A percentile compares a stretch with the other conserved stretches of the same genome.
phyloP scores from a whole-genome alignment of 176 grass and related monocot genomes.

The Poa pratensis region DNA sequence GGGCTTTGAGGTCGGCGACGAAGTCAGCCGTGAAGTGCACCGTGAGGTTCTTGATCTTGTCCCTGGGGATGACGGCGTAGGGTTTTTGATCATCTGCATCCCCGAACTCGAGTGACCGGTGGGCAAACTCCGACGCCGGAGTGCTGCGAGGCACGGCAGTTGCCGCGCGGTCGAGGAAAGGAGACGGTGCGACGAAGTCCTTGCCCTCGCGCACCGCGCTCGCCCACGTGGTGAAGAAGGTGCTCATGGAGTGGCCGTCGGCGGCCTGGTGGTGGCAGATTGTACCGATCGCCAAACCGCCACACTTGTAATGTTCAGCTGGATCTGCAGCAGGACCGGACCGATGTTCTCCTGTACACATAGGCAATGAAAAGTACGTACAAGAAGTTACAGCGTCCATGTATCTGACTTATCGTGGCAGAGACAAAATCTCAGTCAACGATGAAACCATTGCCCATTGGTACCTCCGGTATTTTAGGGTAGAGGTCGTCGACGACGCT shows the following conservation, averaged over 20 bases:
- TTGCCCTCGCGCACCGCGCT: neutral
- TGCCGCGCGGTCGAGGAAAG: neutral
- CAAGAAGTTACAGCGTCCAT: too few relatives aligned
- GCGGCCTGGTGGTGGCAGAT: neutral
- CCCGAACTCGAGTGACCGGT: neutral
- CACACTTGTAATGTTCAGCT: neutral
- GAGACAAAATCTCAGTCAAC: too few relatives aligned
- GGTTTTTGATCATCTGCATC: neutral
- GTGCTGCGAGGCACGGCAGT: neutral
- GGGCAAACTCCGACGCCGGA: neutral
- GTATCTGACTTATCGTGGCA: too few relatives aligned
- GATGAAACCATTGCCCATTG: too few relatives aligned
- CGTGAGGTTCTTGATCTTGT: neutral
- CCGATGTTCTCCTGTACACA: neutral
- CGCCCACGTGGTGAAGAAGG: neutral
- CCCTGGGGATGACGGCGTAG: neutral
- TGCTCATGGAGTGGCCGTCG: neutral
- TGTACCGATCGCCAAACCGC: neutral
- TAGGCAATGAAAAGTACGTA: too few relatives aligned
- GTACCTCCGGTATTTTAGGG: neutral
- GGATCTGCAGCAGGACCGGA: neutral
- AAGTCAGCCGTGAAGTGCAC: neutral
- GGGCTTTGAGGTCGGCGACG: neutral
- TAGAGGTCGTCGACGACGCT: neutral
- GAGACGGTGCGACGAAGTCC: neutral